Evolutionary conservation across 441 rosid species (phyloP).

Genomic region (Croton setiger): DNA sequence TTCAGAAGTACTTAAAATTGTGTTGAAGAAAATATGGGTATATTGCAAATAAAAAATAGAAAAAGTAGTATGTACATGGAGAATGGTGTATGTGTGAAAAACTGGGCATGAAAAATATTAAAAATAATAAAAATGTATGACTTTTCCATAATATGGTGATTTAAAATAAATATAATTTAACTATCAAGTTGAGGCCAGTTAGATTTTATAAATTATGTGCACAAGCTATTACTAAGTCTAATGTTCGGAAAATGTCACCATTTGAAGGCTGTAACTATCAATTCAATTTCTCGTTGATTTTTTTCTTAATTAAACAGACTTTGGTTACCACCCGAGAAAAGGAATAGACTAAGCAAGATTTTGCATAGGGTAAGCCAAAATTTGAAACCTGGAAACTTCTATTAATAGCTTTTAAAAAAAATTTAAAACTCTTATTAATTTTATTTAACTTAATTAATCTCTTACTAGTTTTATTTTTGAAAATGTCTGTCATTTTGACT

Average conservation of each 20-base stretch:
- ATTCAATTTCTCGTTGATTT: conserved; percentile 19
- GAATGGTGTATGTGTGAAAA: neutral
- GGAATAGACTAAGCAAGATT: conserved; percentile 9
- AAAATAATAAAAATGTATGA: neutral
- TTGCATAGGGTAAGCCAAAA: neutral
- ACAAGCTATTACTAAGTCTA: conserved; percentile 25
- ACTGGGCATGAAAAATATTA: neutral
- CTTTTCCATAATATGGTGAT: neutral
- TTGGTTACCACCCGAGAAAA: conserved; percentile 34
- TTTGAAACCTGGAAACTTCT: conserved; percentile 32
- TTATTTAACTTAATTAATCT: neutral
- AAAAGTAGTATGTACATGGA: neutral
- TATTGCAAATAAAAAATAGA: neutral
- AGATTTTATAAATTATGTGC: conserved; percentile 23
- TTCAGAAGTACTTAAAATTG: neutral
- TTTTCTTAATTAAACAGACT: conserved; percentile 20
- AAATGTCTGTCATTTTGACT: conserved; percentile 44
- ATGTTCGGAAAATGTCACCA: conserved; percentile 48
- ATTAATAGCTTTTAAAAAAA: neutral
- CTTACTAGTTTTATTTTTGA: conserved; percentile 11
- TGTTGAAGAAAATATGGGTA: neutral
- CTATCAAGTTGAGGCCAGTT: conserved; percentile 31
- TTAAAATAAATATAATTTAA: conserved; percentile 1
- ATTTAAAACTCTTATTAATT: too few species aligned
- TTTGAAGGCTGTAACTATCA: conserved; percentile 28